Evolutionary conservation across 1,139 yeast species (phyloP).

Genomic region (Protomyces gravidus): DNA sequence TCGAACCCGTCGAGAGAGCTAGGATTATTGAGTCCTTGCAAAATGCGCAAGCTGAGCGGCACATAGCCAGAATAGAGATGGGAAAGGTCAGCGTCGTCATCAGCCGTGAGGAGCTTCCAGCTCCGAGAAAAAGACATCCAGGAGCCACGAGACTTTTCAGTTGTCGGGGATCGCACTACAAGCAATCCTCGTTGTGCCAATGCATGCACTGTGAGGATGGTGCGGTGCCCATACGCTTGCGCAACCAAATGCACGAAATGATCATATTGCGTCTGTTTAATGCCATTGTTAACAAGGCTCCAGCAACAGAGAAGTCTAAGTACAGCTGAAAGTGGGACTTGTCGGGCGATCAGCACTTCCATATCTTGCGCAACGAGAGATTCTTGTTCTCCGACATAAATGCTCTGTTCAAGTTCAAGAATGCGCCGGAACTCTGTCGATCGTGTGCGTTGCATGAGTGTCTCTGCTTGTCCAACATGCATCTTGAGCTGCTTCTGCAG

Average conservation of each 20-base stretch:
- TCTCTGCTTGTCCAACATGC: constrained; percentile 70
- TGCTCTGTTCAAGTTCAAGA: constrained; percentile 69
- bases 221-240: constrained; percentile 57
- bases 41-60: constrained; percentile 46
- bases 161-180: constrained; percentile 34
- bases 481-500: constrained; percentile 65
- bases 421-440: constrained; percentile 51
- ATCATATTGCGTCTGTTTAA: constrained; percentile 57
- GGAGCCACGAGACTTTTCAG: constrained; percentile 15
- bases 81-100: constrained; percentile 40
- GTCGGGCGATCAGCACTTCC: constrained; percentile 49
- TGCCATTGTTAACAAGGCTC: constrained; percentile 60
- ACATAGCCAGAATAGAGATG: constrained; percentile 49
- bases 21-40: constrained; percentile 40
- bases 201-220: constrained; percentile 43
- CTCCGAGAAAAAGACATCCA: constrained; percentile 28
- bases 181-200: constrained; percentile 46
- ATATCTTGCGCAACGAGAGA: constrained; percentile 51
- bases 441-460: constrained; percentile 54
- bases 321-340: constrained; percentile 44
- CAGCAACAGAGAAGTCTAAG: constrained; percentile 53
- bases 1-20: constrained; percentile 42
- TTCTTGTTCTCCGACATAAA: constrained; percentile 56
- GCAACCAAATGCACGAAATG: constrained; percentile 49
- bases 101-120: constrained; percentile 39